Evolutionary conservation across 495 filamentous ascomycete genomes (phyloP), one percentile per base, ranked within the genome.

Genomic region (Lindgomyces ingoldianus): DNA sequence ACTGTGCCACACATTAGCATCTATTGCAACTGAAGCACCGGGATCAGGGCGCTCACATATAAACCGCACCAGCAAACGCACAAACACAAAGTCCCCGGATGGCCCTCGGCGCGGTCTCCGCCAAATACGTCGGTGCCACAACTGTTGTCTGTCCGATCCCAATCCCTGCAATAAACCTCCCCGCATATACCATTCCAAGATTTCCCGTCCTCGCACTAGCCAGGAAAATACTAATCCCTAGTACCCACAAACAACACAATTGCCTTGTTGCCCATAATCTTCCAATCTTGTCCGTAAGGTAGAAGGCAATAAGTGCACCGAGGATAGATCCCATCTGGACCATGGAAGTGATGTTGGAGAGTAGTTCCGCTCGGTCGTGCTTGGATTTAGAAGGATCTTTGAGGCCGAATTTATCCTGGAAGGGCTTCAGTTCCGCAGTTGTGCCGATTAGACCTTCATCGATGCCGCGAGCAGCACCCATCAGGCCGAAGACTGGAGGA

Each of bases 381-480:
- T 79, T 75, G 50, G 45, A 62, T 26, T 79, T 76, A 36, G 83
- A 81, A 14, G 73, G 72, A 54, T 74, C 61, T 36, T 72, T 75
- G 63, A 86, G 85, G 21, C 84, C 77, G 75, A 89, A 87, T 45
- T 78, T 80, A 3, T 73, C 64, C 65, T 85, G 80, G 65, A 90
- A 91, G 45, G 86, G 79, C 47, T 80, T 78, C 14, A 84, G 85
- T 64, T 85, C 83, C 73, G 89, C 85, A 19, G 86, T 84, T 16
- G 78, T 87, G 8, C 82, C 84, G 70, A 89, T 90, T 45, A 90
- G 76, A 30, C 87, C 88, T 72, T 91, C 88, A 65, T 91, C 88
- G n/a, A 91, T 75, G n/a, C 84, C 84, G 41, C 84, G 78, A 19
- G 88, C 88, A 25, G 88, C 87, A 54, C 87, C 87, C 74, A 89